These are phyloP conservation scores for Carpinus fangiana DNA, from an alignment of 306 rosid genomes.

Conservation along the genomic window DNA sequence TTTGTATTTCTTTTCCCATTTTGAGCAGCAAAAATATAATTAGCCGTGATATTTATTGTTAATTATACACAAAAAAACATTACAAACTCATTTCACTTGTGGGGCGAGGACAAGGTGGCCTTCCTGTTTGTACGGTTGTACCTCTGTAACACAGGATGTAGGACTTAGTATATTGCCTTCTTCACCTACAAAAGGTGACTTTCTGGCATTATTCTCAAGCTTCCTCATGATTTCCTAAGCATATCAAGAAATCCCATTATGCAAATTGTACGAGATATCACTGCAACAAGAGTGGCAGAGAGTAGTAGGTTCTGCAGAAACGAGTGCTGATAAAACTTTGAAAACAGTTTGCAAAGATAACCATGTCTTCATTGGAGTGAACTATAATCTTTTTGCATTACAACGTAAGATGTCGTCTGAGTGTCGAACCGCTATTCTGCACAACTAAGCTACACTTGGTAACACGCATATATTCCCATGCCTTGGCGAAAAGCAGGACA, in stretches of 20 bases:
- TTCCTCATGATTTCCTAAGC: neutral
- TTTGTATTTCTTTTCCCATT: too few species aligned
- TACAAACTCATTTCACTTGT: too few species aligned
- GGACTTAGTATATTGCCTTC: too few species aligned
- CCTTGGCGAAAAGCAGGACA: constrained; percentile 26
- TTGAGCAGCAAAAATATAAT: too few species aligned
- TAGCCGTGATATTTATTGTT: too few species aligned
- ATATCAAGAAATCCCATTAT: neutral
- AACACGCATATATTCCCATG: constrained; percentile 28
- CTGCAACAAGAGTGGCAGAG: neutral
- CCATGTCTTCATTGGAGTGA: constrained; percentile 35
- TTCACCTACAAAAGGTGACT: neutral
- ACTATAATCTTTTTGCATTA: constrained; percentile 34
- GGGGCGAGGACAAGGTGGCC: too few species aligned
- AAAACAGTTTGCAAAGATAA: constrained; percentile 33
- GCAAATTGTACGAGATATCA: neutral
- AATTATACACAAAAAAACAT: too few species aligned
- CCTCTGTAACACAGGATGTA: neutral
- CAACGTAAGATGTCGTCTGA: constrained; percentile 42
- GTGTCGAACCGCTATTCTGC: constrained; percentile 29
- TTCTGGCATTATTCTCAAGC: neutral
- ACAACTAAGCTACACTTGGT: constrained; percentile 32
- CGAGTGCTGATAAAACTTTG: constrained; percentile 31
- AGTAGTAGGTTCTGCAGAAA: constrained; percentile 2
- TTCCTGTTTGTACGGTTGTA: neutral